phyloP scores from a whole-genome alignment of 208 protist genomes.

The Phytomonas francai region DNA sequence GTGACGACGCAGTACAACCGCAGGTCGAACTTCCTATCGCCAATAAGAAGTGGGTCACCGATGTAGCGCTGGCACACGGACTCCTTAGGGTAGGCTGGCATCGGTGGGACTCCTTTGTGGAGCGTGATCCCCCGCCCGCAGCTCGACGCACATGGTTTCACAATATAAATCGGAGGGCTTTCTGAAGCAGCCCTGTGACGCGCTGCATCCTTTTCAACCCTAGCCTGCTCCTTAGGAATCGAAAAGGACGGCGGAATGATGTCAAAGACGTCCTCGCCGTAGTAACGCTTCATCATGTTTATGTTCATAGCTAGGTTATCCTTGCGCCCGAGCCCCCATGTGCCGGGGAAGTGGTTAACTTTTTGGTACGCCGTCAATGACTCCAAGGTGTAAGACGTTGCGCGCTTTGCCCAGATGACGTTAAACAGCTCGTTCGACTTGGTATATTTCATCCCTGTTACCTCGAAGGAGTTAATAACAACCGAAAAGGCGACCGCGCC shows the following conservation, averaged over 20 bases:
- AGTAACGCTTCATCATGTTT: conserved; percentile 64
- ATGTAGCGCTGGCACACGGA: conserved; percentile 92
- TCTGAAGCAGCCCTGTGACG: conserved; percentile 42
- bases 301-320: conserved; percentile 83
- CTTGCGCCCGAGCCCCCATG: conserved; percentile 87
- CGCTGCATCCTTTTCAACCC: conserved; percentile 61
- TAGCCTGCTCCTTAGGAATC: conserved; percentile 59
- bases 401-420: conserved; percentile 88
- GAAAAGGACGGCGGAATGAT: conserved; percentile 81
- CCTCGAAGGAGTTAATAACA: conserved; percentile 83
- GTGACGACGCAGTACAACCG: conserved; percentile 92
- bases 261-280: conserved; percentile 59
- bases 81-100: conserved; percentile 40
- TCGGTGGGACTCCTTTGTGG: conserved; percentile 58
- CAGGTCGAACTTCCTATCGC: conserved; percentile 93
- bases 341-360: conserved; percentile 91
- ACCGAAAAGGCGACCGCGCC: conserved; percentile 87
- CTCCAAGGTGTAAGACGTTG: conserved; percentile 68
- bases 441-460: conserved; percentile 77
- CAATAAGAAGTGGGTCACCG: conserved; percentile 90
- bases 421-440: conserved; percentile 81
- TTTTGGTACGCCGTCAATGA: conserved; percentile 80
- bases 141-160: conserved; percentile 85
- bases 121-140: conserved; percentile 85
- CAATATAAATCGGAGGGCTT: conserved; percentile 76